Evolutionary conservation across 768 basidiomycete genomes (phyloP), one percentile per base, ranked within the genome.

Genomic region (Rhizopogon vinicolor): DNA sequence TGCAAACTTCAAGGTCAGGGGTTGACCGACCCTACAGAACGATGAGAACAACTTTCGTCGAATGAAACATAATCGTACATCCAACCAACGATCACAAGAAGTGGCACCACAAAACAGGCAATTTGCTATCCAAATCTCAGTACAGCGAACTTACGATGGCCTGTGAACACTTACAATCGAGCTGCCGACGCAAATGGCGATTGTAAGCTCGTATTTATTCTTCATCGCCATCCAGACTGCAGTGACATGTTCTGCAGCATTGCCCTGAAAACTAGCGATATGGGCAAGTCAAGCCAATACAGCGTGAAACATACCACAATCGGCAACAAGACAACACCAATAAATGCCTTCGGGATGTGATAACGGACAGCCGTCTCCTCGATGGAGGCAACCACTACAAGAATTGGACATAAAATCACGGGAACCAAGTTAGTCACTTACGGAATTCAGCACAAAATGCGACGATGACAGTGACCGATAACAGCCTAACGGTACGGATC

Each of bases 221-320:
- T 93, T 91, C 76, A 87, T 75, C 1, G 92, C 91, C 91, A 93
- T 92, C 85, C 89, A 93, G 3, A 94, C 82, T 7, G 89, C 83
- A 0, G 87, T 89, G 43, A 84, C 82, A 66, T 97, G 93, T 69
- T 96, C 93, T 16, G 91, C 89, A 16, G 89, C 87, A 65, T 91
- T 91, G 1, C 86, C 83, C 86, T 87, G 25, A 12, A 10, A 29
- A 52, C 7, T 8, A 19, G 6, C 10, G 40, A 28, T 39, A 53
- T 28, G 22, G 19, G 44, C 7, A 39, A n/a, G 31, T 18, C 22
- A 29, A 8, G 33, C 19, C 4, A 51, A 39, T 10, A 52, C 14
- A 19, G 44, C 12, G 35, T 48, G 33, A 29, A 51, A 75, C 84
- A 54, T 67, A 87, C 91, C 43, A 95, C 93, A 50, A 97, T 86